These are phyloP conservation scores for Phaffia australis DNA, from an alignment of 768 basidiomycete species.

Conservation along the genomic window DNA sequence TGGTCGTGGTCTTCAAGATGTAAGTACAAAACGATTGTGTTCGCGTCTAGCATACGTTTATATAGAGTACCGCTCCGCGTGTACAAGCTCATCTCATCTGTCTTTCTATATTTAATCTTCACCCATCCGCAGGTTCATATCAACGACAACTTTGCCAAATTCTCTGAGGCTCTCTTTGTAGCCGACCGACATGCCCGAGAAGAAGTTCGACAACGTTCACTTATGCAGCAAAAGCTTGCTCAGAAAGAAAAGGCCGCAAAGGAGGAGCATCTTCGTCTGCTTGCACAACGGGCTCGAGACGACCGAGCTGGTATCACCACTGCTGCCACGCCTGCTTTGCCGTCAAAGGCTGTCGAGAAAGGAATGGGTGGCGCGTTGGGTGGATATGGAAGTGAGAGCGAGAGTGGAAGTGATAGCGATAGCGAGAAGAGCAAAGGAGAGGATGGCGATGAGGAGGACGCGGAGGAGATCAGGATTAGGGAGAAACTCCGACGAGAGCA, in stretches of 20 bases:
- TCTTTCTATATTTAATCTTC: neutral
- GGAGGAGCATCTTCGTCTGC: constrained; percentile 84
- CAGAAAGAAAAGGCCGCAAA: constrained; percentile 96
- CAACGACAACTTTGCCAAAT: constrained; percentile 98
- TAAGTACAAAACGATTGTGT: constrained; percentile 41
- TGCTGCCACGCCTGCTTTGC: constrained; percentile 26
- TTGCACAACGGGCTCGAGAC: constrained; percentile 91
- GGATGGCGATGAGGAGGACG: constrained; percentile 51
- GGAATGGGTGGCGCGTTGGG: constrained; percentile 66
- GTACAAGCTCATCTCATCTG: neutral
- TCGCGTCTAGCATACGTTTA: neutral
- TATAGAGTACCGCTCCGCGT: no score
- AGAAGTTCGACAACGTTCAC: constrained; percentile 86
- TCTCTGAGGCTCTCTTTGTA: constrained; percentile 88
- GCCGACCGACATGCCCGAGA: constrained; percentile 96
- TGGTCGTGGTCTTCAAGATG: constrained; percentile 95
- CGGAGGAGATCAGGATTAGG: constrained; percentile 72
- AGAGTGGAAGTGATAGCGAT: no score
- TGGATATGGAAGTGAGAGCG: constrained; percentile 78
- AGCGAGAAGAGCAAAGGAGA: constrained; percentile 46
- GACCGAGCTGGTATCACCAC: constrained; percentile 71
- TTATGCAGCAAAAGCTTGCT: constrained; percentile 98
- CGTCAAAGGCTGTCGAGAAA: constrained; percentile 43
- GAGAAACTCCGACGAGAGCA: constrained; percentile 88
- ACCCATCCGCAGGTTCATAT: constrained; percentile 63